A percentile compares a stretch with the other conserved stretches of the same genome.
These are phyloP conservation scores for Phytophthora pluvialis DNA, from an alignment of 352 stramenopile species.

Conservation along the genomic window DNA sequence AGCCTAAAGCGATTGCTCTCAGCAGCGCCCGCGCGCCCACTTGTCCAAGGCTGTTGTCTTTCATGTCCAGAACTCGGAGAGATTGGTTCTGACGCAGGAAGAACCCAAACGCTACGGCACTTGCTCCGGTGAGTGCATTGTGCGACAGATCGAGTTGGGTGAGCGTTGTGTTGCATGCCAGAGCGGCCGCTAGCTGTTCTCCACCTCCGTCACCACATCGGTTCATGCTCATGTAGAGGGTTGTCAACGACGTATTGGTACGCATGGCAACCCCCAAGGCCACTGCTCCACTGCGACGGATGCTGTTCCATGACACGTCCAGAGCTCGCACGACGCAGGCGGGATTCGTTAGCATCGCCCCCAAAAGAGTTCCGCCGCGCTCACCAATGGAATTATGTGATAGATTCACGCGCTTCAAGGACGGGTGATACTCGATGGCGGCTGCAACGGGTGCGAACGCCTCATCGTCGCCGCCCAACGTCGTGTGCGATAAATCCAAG, in stretches of 20 bases:
- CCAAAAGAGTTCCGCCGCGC: conserved; percentile 51
- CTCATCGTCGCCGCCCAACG: conserved; percentile 44
- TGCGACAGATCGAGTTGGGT: conserved; percentile 61
- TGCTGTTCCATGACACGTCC: conserved; percentile 78
- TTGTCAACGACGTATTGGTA: conserved; percentile 52
- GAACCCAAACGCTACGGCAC: conserved; percentile 65
- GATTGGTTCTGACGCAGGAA: conserved; percentile 56
- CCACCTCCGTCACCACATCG: conserved; percentile 67
- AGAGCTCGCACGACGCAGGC: conserved; percentile 56
- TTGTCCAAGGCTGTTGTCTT: conserved; percentile 66
- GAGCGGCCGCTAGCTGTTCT: conserved; percentile 59
- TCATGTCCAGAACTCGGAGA: conserved; percentile 47
- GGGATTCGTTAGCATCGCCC: conserved; percentile 65
- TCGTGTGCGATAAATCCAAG: conserved; percentile 69
- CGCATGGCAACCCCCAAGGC: conserved; percentile 62
- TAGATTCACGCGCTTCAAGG: conserved; percentile 60
- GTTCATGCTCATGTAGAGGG: conserved; percentile 74
- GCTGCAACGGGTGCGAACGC: conserved; percentile 53
- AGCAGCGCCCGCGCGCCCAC: conserved; percentile 64
- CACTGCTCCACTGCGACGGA: conserved; percentile 56
- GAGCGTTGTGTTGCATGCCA: conserved; percentile 57
- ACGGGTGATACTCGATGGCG: conserved; percentile 62
- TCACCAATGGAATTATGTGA: conserved; percentile 75
- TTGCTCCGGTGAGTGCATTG: conserved; percentile 62
- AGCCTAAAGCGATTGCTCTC: conserved; percentile 53